Conservation (phyloP, 139 green algal genomes). For the Chlorella sp. region DNA sequence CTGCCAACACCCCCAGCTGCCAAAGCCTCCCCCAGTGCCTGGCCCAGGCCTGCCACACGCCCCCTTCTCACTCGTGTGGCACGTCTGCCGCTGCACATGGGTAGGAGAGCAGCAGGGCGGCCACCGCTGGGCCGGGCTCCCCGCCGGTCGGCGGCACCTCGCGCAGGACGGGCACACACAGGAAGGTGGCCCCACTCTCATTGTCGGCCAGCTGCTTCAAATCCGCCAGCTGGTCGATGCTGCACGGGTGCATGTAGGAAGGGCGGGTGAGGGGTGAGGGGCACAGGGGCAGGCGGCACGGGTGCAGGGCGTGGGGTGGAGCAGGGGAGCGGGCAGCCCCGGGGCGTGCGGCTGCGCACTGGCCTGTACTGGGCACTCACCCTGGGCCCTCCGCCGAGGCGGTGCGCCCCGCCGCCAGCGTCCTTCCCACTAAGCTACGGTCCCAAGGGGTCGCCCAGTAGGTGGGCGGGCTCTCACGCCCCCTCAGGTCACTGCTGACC, state of each 20-base stretch:
- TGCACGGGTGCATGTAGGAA: not conserved
- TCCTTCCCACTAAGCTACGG: not conserved
- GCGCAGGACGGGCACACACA: not conserved
- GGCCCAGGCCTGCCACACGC: not conserved
- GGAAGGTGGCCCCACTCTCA: not conserved
- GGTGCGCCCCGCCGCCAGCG: not conserved
- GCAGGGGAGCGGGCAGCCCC: not conserved
- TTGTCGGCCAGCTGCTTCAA: not conserved
- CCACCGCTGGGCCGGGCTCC: not conserved
- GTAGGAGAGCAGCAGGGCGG: constrained; percentile 22
- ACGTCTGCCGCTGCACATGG: not conserved
- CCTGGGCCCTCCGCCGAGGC: not conserved
- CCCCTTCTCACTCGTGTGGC: constrained; percentile 1
- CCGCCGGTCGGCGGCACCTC: not conserved
- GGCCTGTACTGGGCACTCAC: constrained; percentile 4
- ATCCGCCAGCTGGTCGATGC: not conserved
- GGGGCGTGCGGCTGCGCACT: not conserved
- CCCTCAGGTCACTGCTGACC: not conserved
- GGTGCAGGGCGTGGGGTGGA: not conserved
- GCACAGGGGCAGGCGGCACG: not conserved
- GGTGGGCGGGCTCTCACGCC: not conserved
- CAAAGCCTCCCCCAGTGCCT: not conserved
- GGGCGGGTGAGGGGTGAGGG: not conserved
- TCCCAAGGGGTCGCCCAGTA: not conserved
- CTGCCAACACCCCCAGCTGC: not conserved